Base-by-base conservation (phyloP, 164 flowering plant species). In the Kingdonia uniflora region DNA sequence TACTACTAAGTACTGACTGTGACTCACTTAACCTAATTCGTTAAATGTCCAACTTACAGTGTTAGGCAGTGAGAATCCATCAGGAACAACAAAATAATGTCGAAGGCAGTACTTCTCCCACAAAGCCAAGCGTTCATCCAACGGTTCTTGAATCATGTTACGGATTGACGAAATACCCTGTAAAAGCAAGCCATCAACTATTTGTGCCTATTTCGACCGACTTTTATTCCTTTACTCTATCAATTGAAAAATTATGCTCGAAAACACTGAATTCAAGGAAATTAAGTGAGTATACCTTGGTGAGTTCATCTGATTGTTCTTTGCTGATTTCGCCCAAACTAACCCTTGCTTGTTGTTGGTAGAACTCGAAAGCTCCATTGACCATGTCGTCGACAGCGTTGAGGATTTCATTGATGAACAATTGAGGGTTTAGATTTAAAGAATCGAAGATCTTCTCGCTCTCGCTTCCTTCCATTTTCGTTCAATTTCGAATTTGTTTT, bases 51-150 rank as follows among this genome's bases (percentile, higher is more conserved):
- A 51, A 57, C 84, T 23, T 74, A 89, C 95, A 68, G 54, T 45
- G 58, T 72, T 57, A 24, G 79, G 82, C 48, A 84, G 54, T 1
- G 74, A 61, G 59, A 91, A 80, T 37, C 86, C 82, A 57, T 76
- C 66, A 15, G 96, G 94, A 58, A 87, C 88, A 50, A 55, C 52
- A 65, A 91, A 91, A 71, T 81, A 76, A 64, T 78, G 80, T 2
- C 50, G 68, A 26, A 83, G 73, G 58, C 90, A 81, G 26, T 87
- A 84, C 55, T 75, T 68, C 68, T 87, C 90, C 98, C 96, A 91
- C 80, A 72, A 68, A 50, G 39, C 71, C 67, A 91, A 48, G 20
- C 75, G 68, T 63, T 72, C 74, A 54, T 80, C 78, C 73, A 87
- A 52, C 24, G 49, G 71, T 38, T 67, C 68, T 61, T 84, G 80